Conservation (phyloP, 75 land plant species). For the Pinus tabuliformis region DNA sequence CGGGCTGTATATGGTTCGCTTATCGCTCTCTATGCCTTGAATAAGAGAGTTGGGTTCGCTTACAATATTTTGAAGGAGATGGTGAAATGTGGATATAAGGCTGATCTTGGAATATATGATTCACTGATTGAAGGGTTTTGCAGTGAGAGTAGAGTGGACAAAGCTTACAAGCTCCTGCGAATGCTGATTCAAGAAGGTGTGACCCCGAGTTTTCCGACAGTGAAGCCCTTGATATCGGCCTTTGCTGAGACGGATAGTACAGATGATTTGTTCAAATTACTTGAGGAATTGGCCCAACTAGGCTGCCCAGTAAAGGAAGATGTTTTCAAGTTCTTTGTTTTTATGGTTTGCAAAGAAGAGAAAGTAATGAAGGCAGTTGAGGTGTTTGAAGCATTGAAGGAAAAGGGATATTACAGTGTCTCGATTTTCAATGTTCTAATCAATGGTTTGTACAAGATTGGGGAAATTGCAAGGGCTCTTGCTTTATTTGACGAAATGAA, state of each 20-base stretch:
- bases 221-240: conserved; percentile 39
- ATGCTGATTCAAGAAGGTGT: conserved; percentile 42
- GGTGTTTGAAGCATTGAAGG: conserved; percentile 43
- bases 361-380: conserved; percentile 29
- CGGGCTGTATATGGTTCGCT: conserved; percentile 51
- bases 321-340: conserved; percentile 43
- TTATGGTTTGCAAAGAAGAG: conserved; percentile 31
- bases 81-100: conserved; percentile 45
- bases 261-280: conserved; percentile 35
- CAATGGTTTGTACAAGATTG: conserved; percentile 30
- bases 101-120: conserved; percentile 60
- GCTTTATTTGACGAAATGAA: conserved; percentile 43
- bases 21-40: conserved; percentile 44
- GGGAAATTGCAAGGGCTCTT: conserved; percentile 40
- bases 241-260: conserved; percentile 36
- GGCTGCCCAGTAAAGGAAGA: conserved; percentile 33
- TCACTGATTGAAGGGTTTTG: conserved; percentile 57
- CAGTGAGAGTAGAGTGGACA: conserved; percentile 32
- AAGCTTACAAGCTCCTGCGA: conserved; percentile 48
- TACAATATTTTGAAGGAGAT: conserved; percentile 59
- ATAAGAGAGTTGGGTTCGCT: conserved; percentile 43
- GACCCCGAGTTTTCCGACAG: conserved; percentile 42
- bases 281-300: conserved; percentile 33
- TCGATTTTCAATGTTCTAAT: conserved; percentile 49
- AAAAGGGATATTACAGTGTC: conserved; percentile 34